phyloP scores from a whole-genome alignment of 1,284 basidiomycete genomes.

The Sporisorium reilianum region DNA sequence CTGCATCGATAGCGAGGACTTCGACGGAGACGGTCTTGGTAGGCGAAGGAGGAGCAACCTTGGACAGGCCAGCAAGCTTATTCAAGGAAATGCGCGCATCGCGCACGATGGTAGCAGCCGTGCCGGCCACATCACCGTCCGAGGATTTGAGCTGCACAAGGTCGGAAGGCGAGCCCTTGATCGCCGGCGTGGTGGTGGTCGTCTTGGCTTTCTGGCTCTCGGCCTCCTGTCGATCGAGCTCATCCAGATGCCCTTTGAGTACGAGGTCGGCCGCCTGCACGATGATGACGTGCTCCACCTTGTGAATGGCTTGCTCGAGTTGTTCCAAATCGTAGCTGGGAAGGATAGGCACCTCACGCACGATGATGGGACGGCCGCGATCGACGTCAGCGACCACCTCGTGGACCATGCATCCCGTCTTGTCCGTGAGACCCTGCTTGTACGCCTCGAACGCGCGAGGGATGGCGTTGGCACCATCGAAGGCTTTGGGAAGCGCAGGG shows the following conservation, averaged over 20 bases:
- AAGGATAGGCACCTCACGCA: conserved; percentile 80
- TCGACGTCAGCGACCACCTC: conserved; percentile 93
- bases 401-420: conserved; percentile 92
- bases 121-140: conserved; percentile 17
- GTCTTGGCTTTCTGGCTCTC: conserved; percentile 11
- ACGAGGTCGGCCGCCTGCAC: conserved; percentile 74
- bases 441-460: conserved; percentile 89
- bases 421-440: conserved; percentile 74
- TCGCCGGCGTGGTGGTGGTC: neutral
- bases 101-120: conserved; percentile 16
- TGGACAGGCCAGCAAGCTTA: conserved; percentile 7
- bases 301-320: conserved; percentile 84
- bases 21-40: conserved; percentile 43
- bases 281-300: conserved; percentile 88
- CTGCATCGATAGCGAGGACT: conserved; percentile 36
- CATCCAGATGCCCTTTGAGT: conserved; percentile 40
- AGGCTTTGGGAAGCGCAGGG: conserved; percentile 92
- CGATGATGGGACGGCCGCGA: conserved; percentile 86
- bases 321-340: conserved; percentile 79
- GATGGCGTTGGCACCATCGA: conserved; percentile 92
- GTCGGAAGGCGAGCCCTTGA: conserved; percentile 16
- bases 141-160: conserved; percentile 9
- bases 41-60: neutral
- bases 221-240: conserved; percentile 31
- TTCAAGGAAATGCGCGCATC: conserved; percentile 7